phyloP scores from a whole-genome alignment of 2,329 filamentous ascomycete genomes.

The Phaeophleospora eucalypticola region DNA sequence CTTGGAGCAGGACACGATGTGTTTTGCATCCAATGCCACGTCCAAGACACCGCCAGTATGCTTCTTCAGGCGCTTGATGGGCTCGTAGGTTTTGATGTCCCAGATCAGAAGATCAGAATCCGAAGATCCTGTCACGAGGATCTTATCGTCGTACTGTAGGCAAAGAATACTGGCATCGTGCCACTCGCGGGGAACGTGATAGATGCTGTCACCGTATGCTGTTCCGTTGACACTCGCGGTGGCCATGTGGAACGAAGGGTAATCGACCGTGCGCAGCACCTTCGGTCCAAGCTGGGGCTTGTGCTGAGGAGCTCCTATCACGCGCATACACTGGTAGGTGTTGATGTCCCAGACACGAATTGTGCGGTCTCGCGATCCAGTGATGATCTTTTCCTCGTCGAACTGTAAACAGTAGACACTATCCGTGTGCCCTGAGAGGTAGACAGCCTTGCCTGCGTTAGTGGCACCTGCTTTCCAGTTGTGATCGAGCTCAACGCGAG shows the following conservation, averaged over 20 bases:
- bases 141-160: constrained; percentile 86
- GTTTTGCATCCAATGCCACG: constrained; percentile 83
- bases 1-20: constrained; percentile 97
- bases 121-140: constrained; percentile 91
- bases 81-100: constrained; percentile 75
- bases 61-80: constrained; percentile 70
- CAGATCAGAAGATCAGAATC: constrained; percentile 90
- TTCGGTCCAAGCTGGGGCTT: constrained; percentile 47
- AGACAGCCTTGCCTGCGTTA: constrained; percentile 69
- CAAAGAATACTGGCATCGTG: constrained; percentile 93
- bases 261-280: constrained; percentile 41
- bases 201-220: constrained; percentile 43
- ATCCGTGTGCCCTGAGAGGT: constrained; percentile 88
- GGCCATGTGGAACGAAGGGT: constrained; percentile 36
- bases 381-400: constrained; percentile 96
- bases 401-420: constrained; percentile 98
- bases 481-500: constrained; percentile 68
- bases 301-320: constrained; percentile 73
- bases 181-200: constrained; percentile 51
- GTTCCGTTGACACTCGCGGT: constrained; percentile 47
- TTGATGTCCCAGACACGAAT: constrained; percentile 95
- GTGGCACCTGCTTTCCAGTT: constrained; percentile 69
- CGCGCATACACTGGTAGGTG: constrained; percentile 75
- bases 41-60: constrained; percentile 90
- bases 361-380: constrained; percentile 89